Conservation (phyloP, 495 filamentous ascomycete species). For the Aspergillus panamensis region DNA sequence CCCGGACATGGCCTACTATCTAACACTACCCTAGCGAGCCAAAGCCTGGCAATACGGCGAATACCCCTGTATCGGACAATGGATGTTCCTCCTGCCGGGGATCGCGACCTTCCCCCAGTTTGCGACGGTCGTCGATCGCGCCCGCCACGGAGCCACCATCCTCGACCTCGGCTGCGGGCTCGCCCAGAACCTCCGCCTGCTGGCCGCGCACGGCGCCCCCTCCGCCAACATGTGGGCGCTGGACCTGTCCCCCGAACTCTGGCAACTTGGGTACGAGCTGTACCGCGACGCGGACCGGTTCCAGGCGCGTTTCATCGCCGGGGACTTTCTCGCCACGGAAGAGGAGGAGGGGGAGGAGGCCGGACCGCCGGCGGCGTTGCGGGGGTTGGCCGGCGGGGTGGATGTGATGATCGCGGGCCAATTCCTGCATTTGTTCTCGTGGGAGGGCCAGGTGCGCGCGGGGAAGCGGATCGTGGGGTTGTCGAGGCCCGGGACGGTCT, state of each 20-base stretch:
- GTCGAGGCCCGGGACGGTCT: constrained; percentile 36
- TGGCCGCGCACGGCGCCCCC: constrained; percentile 16
- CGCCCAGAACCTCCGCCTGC: constrained; percentile 9
- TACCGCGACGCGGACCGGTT: constrained; percentile 38
- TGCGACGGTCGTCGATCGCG: not conserved
- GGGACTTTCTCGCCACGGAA: constrained; percentile 45
- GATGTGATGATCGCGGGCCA: constrained; percentile 49
- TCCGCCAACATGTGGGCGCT: constrained; percentile 25
- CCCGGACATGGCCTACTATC: not conserved
- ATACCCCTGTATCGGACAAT: constrained; percentile 11
- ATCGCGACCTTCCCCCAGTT: constrained; percentile 8
- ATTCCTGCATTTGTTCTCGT: constrained; percentile 55
- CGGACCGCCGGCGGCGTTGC: constrained; percentile 16
- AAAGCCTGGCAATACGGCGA: constrained; percentile 8
- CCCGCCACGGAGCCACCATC: not conserved
- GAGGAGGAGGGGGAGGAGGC: no score
- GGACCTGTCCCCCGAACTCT: constrained; percentile 30
- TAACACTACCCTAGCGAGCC: not conserved
- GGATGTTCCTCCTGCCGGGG: constrained; percentile 10
- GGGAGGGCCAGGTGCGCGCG: constrained; percentile 43
- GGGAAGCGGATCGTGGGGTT: constrained; percentile 42
- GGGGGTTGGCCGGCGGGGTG: constrained; percentile 38
- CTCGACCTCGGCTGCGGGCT: constrained; percentile 8
- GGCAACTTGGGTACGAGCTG: constrained; percentile 42
- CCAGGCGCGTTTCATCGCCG: constrained; percentile 41